Percentiles rank a stretch among this genome's conserved stretches.
These are phyloP conservation scores for Plasmodium adleri DNA, from an alignment of 169 alveolate genomes.

Conservation along the genomic window DNA sequence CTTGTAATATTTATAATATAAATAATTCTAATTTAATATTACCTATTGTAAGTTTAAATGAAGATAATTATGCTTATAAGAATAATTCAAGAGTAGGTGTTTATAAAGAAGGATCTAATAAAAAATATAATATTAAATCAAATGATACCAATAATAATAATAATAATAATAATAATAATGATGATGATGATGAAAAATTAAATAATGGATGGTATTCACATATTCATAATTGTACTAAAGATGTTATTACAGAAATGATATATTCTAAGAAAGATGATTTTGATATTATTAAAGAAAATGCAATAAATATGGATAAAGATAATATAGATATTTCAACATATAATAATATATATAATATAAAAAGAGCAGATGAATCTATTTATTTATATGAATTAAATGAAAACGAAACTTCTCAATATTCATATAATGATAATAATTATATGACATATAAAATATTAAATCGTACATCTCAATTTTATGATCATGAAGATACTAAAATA, in stretches of 20 bases:
- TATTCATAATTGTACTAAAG: conserved; percentile 23
- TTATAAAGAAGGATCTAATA: conserved; percentile 39
- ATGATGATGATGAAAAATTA: conserved; percentile 18
- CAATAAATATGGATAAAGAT: neutral
- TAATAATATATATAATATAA: neutral
- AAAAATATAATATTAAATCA: neutral
- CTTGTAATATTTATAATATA: conserved; percentile 1
- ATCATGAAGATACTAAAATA: conserved; percentile 52
- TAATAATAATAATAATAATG: neutral
- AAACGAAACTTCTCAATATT: conserved; percentile 20
- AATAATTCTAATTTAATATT: conserved; percentile 16
- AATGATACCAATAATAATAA: neutral
- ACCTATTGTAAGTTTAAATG: conserved; percentile 12
- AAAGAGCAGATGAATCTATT: conserved; percentile 25
- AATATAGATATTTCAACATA: neutral
- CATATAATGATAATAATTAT: conserved; percentile 22
- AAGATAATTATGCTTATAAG: neutral
- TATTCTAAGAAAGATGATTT: conserved; percentile 9
- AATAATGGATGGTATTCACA: conserved; percentile 57
- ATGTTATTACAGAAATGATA: conserved; percentile 44
- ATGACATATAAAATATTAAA: conserved; percentile 39
- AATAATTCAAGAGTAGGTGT: conserved; percentile 1
- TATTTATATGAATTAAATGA: conserved; percentile 54
- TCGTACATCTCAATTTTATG: conserved; percentile 55
- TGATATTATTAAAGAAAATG: conserved; percentile 5